Percentiles rank a stretch among this genome's conserved stretches.
phyloP scores from a whole-genome alignment of 345 rosid genomes.

The Heritiera fomes region DNA sequence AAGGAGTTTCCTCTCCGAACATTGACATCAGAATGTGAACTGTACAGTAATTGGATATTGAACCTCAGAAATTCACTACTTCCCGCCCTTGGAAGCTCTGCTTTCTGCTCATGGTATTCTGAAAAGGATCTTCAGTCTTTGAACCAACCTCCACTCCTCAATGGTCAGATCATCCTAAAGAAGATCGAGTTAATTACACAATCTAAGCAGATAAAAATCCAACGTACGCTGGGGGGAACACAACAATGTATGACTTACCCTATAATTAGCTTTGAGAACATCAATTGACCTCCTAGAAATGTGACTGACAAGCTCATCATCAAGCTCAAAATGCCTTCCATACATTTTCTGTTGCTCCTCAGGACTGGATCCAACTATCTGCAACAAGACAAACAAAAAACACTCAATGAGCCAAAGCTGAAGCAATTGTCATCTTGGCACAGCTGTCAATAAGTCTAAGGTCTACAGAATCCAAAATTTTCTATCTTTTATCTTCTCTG shows the following conservation, averaged over 20 bases:
- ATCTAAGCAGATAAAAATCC: neutral
- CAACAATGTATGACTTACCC: slow-evolving; percentile 47
- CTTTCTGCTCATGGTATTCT: slow-evolving; percentile 44
- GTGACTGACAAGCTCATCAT: slow-evolving; percentile 88
- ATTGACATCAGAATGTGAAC: neutral
- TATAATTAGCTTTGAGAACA: slow-evolving; percentile 70
- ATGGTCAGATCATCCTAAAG: slow-evolving; percentile 66
- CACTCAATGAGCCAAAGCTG: neutral
- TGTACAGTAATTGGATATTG: neutral
- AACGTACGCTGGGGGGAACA: neutral
- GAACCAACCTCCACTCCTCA: slow-evolving; percentile 84
- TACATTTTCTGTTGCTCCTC: slow-evolving; percentile 92
- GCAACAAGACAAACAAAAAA: slow-evolving; percentile 17
- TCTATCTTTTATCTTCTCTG: neutral
- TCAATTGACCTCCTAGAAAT: slow-evolving; percentile 84
- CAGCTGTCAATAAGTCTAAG: neutral
- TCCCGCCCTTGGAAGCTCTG: neutral
- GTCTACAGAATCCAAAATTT: no score
- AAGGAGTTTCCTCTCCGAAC: neutral
- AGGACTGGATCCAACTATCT: slow-evolving; percentile 70
- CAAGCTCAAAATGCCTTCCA: slow-evolving; percentile 86
- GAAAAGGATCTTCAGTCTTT: slow-evolving; percentile 70
- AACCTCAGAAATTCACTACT: neutral
- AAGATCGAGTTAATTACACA: neutral
- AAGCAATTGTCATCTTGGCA: neutral